Evolutionary conservation across 2,329 filamentous ascomycete genomes (phyloP).

Genomic region (Fulvia fulva): DNA sequence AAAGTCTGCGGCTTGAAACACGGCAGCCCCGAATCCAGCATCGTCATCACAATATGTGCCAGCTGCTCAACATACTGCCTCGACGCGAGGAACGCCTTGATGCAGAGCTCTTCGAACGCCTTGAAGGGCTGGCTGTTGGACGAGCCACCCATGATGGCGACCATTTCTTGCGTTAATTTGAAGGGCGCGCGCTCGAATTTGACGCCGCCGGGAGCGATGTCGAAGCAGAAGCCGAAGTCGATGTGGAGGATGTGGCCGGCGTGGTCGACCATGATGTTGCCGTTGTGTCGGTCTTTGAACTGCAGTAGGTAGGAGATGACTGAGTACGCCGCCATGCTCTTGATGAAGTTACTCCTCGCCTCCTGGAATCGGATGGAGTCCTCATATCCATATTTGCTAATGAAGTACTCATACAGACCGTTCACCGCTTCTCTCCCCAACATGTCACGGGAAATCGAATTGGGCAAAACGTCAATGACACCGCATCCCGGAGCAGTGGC

Average conservation of each 20-base stretch:
- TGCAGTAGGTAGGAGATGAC: conserved; percentile 95
- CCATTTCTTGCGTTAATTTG: conserved; percentile 96
- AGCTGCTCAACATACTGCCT: conserved; percentile 86
- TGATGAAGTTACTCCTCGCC: conserved; percentile 94
- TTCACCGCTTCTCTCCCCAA: conserved; percentile 96
- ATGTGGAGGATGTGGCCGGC: conserved; percentile 97
- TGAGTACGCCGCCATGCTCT: conserved; percentile 97
- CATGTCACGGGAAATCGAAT: conserved; percentile 98
- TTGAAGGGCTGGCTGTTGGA: conserved; percentile 82
- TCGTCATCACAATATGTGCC: conserved; percentile 81
- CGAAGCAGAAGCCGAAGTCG: conserved; percentile 99
- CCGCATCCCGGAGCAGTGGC: conserved; percentile 95
- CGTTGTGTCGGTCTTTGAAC: conserved; percentile 99
- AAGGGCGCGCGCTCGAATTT: conserved; percentile 98
- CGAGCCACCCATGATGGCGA: conserved; percentile 92
- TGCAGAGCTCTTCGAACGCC: conserved; percentile 93
- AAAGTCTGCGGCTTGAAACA: conserved; percentile 98
- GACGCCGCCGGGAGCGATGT: conserved; percentile 94
- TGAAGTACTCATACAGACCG: conserved; percentile 95
- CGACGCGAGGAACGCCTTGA: conserved; percentile 90
- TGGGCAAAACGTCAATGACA: conserved; percentile 95
- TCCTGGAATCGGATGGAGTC: conserved; percentile 93
- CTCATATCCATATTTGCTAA: conserved; percentile 95
- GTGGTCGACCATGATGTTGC: conserved; percentile 99
- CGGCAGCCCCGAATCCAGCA: conserved; percentile 93